Evolutionary conservation across 202 grass and related monocot genomes (phyloP).

Genomic region (Miscanthus sacchariflorus): DNA sequence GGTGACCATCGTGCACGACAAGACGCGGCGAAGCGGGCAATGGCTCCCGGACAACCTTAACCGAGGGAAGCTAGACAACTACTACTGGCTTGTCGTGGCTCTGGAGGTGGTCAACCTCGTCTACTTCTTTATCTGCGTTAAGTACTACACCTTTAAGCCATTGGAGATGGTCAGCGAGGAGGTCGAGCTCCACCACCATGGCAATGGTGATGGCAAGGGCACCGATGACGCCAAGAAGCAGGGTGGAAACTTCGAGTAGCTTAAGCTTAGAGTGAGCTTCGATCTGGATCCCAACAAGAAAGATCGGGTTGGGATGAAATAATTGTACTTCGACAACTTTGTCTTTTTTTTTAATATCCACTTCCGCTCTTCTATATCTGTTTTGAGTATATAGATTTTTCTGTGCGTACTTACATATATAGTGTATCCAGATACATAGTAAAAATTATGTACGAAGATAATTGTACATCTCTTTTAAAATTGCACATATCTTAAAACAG

Average conservation of each 20-base stretch:
- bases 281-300: neutral
- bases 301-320: neutral
- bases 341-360: too few species aligned
- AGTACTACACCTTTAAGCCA: slow-evolving; percentile 75
- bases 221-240: neutral
- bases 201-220: neutral
- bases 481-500: too few species aligned
- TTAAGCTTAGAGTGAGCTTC: neutral
- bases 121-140: slow-evolving; percentile 73
- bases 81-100: slow-evolving; percentile 69
- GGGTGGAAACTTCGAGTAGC: neutral
- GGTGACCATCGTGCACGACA: slow-evolving; percentile 58
- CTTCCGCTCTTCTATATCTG: too few species aligned
- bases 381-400: too few species aligned
- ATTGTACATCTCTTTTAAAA: too few species aligned
- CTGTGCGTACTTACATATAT: too few species aligned
- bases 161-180: slow-evolving; percentile 42
- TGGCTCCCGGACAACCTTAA: slow-evolving; percentile 47
- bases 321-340: neutral
- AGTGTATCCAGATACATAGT: too few species aligned
- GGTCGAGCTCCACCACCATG: neutral
- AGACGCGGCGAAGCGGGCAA: slow-evolving; percentile 28
- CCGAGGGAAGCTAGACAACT: slow-evolving; percentile 31
- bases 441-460: too few species aligned
- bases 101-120: slow-evolving; percentile 67